Base-by-base conservation (phyloP, 2,329 filamentous ascomycete species). In the Zalaria sp. region DNA sequence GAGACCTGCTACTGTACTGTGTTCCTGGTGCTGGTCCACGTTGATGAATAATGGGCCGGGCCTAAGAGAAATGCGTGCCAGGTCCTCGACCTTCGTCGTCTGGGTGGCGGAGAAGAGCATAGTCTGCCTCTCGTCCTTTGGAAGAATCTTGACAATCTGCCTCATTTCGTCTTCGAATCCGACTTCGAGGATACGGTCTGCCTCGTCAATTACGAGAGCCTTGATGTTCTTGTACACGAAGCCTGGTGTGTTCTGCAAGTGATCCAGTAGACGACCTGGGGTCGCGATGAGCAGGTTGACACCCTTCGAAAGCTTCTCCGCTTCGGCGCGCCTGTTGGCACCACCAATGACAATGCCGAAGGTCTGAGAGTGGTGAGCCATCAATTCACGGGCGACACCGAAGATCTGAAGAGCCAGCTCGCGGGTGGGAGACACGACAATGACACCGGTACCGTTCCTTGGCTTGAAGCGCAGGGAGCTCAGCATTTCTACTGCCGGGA, bases 91-190 rank as follows among this genome's bases (percentile, higher is more conserved):
- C 66, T 98, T 96, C 43, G 89, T 96, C 3, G 91, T 98, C 63
- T 96, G 91, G 4, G 91, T 98, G 9, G 91, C 91, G 9, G 87
- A 95, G 71, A 98, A 98, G n/a, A 98, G 75, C 81, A 93, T 91
- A 0, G 88, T 95, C 64, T 96, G 89, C 46, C 91, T 72, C 50
- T 88, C 78, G 44, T 93, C 80, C 51, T 81, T 82, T 37, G 88
- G 85, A 11, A 96, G 68, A 42, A 96, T 91, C 71, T 93, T 93
- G 62, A 96, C 81, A 52, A 98, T 94, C 60, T 93, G 82, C 49
- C 85, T 75, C 83, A 98, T 94, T 66, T 98, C 91, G 57, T 96
- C 91, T 63, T 98, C 91, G 71, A 98, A 98, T 53, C 91, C 89
- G 47, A 95, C 85, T 66, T 98, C 91, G 36, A 98, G 69, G 48